Conservation (phyloP, 768 basidiomycete species). For the Podaxis sp. region DNA sequence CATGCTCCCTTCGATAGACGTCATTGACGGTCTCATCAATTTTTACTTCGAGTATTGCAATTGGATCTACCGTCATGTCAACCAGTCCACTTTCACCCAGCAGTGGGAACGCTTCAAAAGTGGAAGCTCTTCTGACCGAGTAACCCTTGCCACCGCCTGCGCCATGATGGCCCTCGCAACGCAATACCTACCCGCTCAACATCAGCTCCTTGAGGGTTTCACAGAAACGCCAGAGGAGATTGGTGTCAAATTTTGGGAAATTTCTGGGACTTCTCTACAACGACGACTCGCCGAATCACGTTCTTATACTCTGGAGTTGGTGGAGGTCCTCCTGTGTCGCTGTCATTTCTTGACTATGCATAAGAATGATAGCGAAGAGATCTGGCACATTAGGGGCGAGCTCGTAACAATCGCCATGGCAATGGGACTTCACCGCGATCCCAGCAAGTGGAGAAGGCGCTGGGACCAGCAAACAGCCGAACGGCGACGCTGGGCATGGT, state of each 20-base stretch:
- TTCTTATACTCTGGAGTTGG: constrained; percentile 64
- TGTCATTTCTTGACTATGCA: constrained; percentile 68
- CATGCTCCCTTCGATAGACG: constrained; percentile 57
- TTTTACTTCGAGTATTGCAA: constrained; percentile 87
- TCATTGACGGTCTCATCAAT: constrained; percentile 67
- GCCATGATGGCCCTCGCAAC: constrained; percentile 71
- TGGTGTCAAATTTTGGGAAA: constrained; percentile 62
- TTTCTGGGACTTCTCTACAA: constrained; percentile 60
- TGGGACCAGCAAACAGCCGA: constrained; percentile 54
- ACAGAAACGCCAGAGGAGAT: constrained; percentile 53
- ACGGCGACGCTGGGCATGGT: constrained; percentile 85
- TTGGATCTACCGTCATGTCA: constrained; percentile 82
- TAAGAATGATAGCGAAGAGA: constrained; percentile 76
- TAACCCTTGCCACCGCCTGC: constrained; percentile 68
- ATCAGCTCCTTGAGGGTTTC: constrained; percentile 53
- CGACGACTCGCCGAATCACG: constrained; percentile 57
- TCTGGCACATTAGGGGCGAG: constrained; percentile 74
- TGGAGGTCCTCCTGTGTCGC: constrained; percentile 69
- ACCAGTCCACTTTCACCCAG: constrained; percentile 52
- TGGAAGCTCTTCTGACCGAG: constrained; percentile 59
- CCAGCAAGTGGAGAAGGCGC: constrained; percentile 72
- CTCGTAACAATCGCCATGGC: constrained; percentile 72
- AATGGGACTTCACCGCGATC: constrained; percentile 84
- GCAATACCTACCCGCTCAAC: constrained; percentile 64
- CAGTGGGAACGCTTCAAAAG: constrained; percentile 76